Conservation (phyloP, 441 rosid genomes). For the Arabidopsis lyrata region DNA sequence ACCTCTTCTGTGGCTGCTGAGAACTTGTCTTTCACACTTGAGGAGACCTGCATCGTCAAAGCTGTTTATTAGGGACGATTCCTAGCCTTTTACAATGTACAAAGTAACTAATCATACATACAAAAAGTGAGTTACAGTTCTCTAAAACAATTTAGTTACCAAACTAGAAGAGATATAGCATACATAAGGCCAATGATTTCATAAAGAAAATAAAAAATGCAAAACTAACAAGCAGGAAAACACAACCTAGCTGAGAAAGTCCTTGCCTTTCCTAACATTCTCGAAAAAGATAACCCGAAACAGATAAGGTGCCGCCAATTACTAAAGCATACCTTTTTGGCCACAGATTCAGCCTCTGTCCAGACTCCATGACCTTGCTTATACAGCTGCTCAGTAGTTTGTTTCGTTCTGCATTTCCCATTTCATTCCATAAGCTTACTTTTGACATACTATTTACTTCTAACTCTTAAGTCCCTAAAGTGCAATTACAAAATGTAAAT, state of each 20-base stretch:
- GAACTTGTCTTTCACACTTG: slow-evolving; percentile 76
- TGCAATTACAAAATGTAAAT: slow-evolving; percentile 18
- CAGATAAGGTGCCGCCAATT: neutral
- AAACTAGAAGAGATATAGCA: neutral
- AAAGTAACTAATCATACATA: slow-evolving; percentile 15
- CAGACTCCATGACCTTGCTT: slow-evolving; percentile 85
- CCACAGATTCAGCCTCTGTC: slow-evolving; percentile 91
- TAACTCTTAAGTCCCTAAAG: slow-evolving; percentile 21
- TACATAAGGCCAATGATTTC: neutral
- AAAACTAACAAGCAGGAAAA: neutral
- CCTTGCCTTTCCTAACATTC: neutral
- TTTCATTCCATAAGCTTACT: slow-evolving; percentile 62
- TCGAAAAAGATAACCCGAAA: neutral
- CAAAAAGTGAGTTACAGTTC: neutral
- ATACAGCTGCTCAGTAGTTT: slow-evolving; percentile 86
- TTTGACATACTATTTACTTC: slow-evolving; percentile 49
- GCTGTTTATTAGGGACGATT: slow-evolving; percentile 10
- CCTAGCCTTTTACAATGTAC: slow-evolving; percentile 17
- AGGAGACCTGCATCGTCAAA: slow-evolving; percentile 65
- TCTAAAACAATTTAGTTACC: neutral
- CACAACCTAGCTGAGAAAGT: neutral
- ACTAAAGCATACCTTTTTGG: slow-evolving; percentile 67
- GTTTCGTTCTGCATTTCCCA: slow-evolving; percentile 90
- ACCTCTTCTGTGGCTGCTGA: slow-evolving; percentile 92
- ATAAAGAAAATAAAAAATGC: slow-evolving; percentile 16